phyloP scores from a whole-genome alignment of 2,329 filamentous ascomycete species.

The Cytospora chrysosperma region DNA sequence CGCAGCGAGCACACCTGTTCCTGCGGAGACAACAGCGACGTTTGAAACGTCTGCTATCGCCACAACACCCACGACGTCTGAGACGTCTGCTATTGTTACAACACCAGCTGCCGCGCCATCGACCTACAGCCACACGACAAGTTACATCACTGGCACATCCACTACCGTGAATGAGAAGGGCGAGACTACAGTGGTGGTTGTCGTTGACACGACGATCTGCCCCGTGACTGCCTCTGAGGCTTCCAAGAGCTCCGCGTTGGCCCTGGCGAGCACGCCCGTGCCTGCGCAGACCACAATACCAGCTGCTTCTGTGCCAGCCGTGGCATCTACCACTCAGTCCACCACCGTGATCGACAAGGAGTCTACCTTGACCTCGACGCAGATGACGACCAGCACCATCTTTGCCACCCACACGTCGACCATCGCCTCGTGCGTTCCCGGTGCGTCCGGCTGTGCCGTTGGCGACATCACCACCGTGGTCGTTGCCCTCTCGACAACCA shows the following conservation, averaged over 20 bases:
- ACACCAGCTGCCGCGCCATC: not conserved
- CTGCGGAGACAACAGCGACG: slow-evolving; percentile 17
- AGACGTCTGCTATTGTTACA: slow-evolving; percentile 1
- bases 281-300: slow-evolving; percentile 6
- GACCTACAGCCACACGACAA: slow-evolving; percentile 15
- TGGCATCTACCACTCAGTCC: not conserved
- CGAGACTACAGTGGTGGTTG: slow-evolving; percentile 22
- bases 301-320: not conserved
- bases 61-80: slow-evolving; percentile 12
- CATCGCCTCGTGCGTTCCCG: slow-evolving; percentile 11
- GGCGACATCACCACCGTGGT: slow-evolving; percentile 16
- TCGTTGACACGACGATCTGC: slow-evolving; percentile 20
- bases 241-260: slow-evolving; percentile 1
- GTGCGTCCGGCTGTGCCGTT: slow-evolving; percentile 9
- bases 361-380: not conserved
- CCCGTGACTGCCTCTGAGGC: slow-evolving; percentile 22
- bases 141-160: slow-evolving; percentile 15
- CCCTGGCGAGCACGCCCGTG: not conserved
- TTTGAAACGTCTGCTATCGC: slow-evolving; percentile 8
- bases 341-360: not conserved
- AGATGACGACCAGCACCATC: slow-evolving; percentile 21
- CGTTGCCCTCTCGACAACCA: slow-evolving; percentile 16
- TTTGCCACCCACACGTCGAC: slow-evolving; percentile 17
- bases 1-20: slow-evolving; percentile 2
- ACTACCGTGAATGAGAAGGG: slow-evolving; percentile 15